Evolutionary conservation across 2,329 filamentous ascomycete genomes (phyloP), one percentile per base, ranked within the genome.

Genomic region (Aspergillus caelatus): DNA sequence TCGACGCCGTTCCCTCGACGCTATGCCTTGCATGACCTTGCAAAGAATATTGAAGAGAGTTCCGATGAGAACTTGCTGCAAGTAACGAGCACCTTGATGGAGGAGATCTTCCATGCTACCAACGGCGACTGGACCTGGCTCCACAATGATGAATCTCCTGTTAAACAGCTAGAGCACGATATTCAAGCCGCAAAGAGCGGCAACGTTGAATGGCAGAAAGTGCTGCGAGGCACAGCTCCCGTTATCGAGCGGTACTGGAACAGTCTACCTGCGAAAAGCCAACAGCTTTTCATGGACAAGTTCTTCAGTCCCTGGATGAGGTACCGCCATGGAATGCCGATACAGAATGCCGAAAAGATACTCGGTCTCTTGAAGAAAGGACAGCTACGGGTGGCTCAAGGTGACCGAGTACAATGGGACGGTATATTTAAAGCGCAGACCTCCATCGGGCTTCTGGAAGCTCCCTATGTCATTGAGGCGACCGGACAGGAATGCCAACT

Each of bases 231-330:
- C 26, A 64, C 62, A 5, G 62, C 62, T 7, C 62, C 62, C 1
- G 39, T 64, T 2, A 52, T 64, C 28, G 62, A 64, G 36, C 55
- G 62, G 1, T 64, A 64, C 46, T 64, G 62, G 62, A 54, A 32
- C 12, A 50, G 58, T 43, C 32, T 64, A 8, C 34, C 58, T 3
- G 36, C 46, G 3, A 45, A 62, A 9, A 60, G 58, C 21, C 58
- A 62, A n/a, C 45, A 58, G 21, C 39, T 64, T 8, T 64, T 64
- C 26, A 55, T 58, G 55, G 60, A 62, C 30, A 62, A 62, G n/a
- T 64, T 64, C 8, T 58, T 58, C 39, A 62, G 59, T 58, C 53
- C 46, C 8, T 64, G 62, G 62, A 64, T 62, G 59, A 46, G 62
- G 41, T 64, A 64, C 32, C 55, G 62, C 30, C 62, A 64, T 45